Base-by-base conservation (phyloP, 345 rosid genomes). In the Aquilaria yunnanensis region DNA sequence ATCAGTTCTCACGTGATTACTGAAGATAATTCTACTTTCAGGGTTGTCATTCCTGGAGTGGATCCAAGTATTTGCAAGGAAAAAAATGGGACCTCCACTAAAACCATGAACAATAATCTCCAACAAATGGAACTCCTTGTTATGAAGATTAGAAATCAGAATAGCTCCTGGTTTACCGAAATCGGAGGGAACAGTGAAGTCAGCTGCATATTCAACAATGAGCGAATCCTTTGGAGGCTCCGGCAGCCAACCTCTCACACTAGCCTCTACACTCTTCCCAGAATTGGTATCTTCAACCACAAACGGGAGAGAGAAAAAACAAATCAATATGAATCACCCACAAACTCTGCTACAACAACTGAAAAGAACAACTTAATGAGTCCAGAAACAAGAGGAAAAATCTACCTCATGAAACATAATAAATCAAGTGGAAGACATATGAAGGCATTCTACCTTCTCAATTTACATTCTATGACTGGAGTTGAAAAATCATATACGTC, bases 141-240 rank as follows among this genome's bases (percentile, higher is more conserved):
- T 68, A 33, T 74, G 97, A 65, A 79, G 85, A 78, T 93, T 90
- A 47, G 89, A 78, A 56, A 90, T 72, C 30, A 86, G 84, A 61
- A 93, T 62, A 12, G 96, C 97, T 29, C 92, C 96, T 3, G 96
- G 94, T 64, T 61, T 79, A 48, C 98, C 97, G 57, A 93, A 93
- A 47, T 88, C 89, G 11, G 51, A 56, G 0, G 94, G 89, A 50
- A 93, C 82, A 1, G 69, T 74, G 59, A 93, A 81, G 54, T 82
- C 80, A 9, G 96, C 94, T 49, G 81, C 81, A 68, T 90, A 90
- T 65, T 88, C 80, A 5, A 80, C 78, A 60, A 74, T 73, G 68
- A 81, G 72, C 11, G 68, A 54, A 68, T 81, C 70, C 29, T 77
- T 78, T 43, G 76, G 57, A 32, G 83, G 76, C 76, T 83, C 80